These are phyloP conservation scores for Teunomyces gatunensis DNA, from an alignment of 805 yeast species.

Conservation along the genomic window DNA sequence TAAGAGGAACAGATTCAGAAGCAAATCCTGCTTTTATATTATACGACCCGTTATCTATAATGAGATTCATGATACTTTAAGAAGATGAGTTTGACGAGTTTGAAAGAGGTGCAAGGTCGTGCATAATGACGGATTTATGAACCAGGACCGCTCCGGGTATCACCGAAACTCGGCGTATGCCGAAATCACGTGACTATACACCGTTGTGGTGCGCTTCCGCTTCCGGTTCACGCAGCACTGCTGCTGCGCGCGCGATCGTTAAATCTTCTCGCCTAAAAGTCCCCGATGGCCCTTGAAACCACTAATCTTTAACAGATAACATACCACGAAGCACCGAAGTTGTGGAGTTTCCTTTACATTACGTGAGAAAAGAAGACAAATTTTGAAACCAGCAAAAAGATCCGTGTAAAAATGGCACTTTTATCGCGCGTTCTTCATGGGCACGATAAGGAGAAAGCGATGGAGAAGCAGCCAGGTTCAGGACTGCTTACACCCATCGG, in stretches of 20 bases:
- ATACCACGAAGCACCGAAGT: too few species aligned
- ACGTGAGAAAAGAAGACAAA: not conserved
- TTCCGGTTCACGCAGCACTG: too few species aligned
- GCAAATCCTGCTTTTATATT: constrained; percentile 56
- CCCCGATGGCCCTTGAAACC: too few species aligned
- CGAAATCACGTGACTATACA: not conserved
- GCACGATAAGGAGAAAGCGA: constrained; percentile 5
- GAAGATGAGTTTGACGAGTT: not conserved
- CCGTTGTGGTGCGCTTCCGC: too few species aligned
- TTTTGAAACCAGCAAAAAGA: not conserved
- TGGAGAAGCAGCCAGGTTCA: not conserved
- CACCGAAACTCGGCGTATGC: not conserved
- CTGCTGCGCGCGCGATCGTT: too few species aligned
- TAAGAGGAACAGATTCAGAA: constrained; percentile 7
- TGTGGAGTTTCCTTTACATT: too few species aligned
- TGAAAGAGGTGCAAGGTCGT: not conserved
- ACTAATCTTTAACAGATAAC: too few species aligned
- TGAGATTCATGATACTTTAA: constrained; percentile 29
- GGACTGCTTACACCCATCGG: not conserved
- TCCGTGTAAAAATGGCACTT: constrained; percentile 12
- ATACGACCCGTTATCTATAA: constrained; percentile 90
- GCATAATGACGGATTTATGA: not conserved
- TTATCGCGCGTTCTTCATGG: constrained; percentile 15
- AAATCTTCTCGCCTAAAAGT: too few species aligned
- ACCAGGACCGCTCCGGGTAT: not conserved